phyloP scores from a whole-genome alignment of 2,329 filamentous ascomycete species.

The Sporothrix mexicana region DNA sequence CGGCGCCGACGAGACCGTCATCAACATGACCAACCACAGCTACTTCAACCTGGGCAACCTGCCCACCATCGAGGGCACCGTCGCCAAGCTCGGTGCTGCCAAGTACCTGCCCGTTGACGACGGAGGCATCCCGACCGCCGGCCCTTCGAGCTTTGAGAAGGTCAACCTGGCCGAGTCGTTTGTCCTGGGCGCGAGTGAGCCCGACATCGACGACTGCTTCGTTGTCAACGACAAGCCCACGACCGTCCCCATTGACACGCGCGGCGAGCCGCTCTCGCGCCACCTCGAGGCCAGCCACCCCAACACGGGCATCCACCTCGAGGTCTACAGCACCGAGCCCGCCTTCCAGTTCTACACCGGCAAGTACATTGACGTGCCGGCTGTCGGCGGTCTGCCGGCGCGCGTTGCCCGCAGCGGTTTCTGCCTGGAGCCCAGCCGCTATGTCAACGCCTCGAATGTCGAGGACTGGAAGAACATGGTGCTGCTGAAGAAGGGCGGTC shows the following conservation, averaged over 20 bases:
- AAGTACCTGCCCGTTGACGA: constrained; percentile 76
- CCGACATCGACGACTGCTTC: constrained; percentile 91
- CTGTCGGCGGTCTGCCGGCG: constrained; percentile 62
- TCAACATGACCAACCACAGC: constrained; percentile 90
- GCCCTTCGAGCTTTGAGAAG: constrained; percentile 67
- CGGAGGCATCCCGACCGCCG: constrained; percentile 72
- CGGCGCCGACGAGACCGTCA: constrained; percentile 82
- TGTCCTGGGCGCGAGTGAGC: constrained; percentile 70
- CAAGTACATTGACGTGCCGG: constrained; percentile 79
- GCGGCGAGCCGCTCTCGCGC: constrained; percentile 64
- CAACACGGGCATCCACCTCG: constrained; percentile 75
- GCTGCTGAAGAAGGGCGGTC: constrained; percentile 78
- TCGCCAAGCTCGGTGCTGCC: constrained; percentile 69
- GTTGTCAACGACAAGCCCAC: constrained; percentile 69
- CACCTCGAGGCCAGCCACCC: constrained; percentile 78
- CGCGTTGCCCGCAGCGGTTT: constrained; percentile 76
- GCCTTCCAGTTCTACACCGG: constrained; percentile 98
- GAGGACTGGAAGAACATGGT: constrained; percentile 80
- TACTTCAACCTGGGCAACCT: constrained; percentile 70
- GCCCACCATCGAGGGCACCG: constrained; percentile 60
- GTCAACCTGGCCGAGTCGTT: constrained; percentile 72
- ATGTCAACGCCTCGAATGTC: constrained; percentile 85
- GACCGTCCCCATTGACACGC: constrained; percentile 69
- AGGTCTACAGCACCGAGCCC: constrained; percentile 89
- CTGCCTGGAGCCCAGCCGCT: constrained; percentile 90